phyloP scores from a whole-genome alignment of 1,139 yeast genomes.

The Yamadazyma conglobata region DNA sequence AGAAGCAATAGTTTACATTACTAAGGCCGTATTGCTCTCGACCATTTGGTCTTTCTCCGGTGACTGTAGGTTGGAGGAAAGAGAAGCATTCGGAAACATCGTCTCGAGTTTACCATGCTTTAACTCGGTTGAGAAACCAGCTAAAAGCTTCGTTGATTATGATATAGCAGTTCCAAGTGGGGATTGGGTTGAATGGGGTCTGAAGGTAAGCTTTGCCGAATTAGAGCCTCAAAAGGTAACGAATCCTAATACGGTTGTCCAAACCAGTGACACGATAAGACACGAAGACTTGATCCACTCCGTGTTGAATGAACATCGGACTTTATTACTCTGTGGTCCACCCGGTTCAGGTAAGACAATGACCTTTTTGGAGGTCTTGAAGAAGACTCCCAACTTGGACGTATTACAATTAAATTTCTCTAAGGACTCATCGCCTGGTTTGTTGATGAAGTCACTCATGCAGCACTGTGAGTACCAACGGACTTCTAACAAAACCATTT shows the following conservation, averaged over 20 bases:
- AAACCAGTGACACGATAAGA: conserved; percentile 74
- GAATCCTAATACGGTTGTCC: conserved; percentile 64
- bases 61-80: conserved; percentile 41
- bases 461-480: conserved; percentile 66
- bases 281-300: conserved; percentile 63
- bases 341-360: conserved; percentile 98
- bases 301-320: conserved; percentile 53
- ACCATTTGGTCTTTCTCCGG: conserved; percentile 72
- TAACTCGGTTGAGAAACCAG: conserved; percentile 12
- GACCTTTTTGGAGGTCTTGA: conserved; percentile 72
- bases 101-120: conserved; percentile 22
- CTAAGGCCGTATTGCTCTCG: conserved; percentile 41
- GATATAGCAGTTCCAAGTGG: conserved; percentile 44
- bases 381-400: conserved; percentile 55
- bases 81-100: conserved; percentile 35
- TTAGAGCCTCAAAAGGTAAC: conserved; percentile 64
- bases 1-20: conserved; percentile 23
- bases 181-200: conserved; percentile 47
- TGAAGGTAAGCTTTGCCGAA: conserved; percentile 42
- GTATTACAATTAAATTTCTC: conserved; percentile 77
- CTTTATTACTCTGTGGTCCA: conserved; percentile 86
- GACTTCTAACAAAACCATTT: conserved; percentile 46
- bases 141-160: conserved; percentile 31
- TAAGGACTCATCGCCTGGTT: conserved; percentile 67
- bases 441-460: conserved; percentile 63